A percentile compares a stretch with the other conserved stretches of the same genome.
These are phyloP conservation scores for Crithidia brevicula DNA, from an alignment of 208 protist species.

Conservation along the genomic window DNA sequence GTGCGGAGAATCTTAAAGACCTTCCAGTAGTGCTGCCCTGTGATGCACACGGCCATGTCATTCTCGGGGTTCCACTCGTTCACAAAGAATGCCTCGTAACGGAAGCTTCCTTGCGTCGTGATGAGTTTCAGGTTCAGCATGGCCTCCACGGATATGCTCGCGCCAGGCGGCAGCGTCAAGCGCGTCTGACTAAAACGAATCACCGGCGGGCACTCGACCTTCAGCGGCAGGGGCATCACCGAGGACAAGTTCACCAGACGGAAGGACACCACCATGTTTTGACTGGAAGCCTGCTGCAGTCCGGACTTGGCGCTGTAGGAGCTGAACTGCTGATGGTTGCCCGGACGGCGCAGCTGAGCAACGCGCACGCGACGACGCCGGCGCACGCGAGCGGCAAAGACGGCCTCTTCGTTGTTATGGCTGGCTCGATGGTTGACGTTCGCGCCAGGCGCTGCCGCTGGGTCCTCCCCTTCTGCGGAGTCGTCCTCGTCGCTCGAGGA, in stretches of 20 bases:
- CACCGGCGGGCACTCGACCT: slow-evolving; percentile 76
- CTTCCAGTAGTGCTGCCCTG: slow-evolving; percentile 86
- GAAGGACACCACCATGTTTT: slow-evolving; percentile 33
- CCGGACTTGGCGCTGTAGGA: slow-evolving; percentile 13
- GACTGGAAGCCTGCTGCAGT: slow-evolving; percentile 10
- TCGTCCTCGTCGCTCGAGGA: slow-evolving; percentile 16
- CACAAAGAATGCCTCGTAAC: slow-evolving; percentile 79
- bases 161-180: slow-evolving; percentile 59
- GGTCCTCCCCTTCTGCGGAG: slow-evolving; percentile 12
- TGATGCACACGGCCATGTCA: slow-evolving; percentile 81
- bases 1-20: slow-evolving; percentile 67
- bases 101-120: slow-evolving; percentile 75
- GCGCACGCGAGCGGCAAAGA: slow-evolving; percentile 19
- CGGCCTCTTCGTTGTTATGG: slow-evolving; percentile 18
- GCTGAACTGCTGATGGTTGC: slow-evolving; percentile 29
- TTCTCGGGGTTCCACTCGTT: slow-evolving; percentile 90
- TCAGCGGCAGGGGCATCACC: slow-evolving; percentile 70
- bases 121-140: slow-evolving; percentile 65
- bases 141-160: slow-evolving; percentile 57
- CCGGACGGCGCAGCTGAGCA: slow-evolving; percentile 20
- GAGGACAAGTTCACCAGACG: slow-evolving; percentile 68
- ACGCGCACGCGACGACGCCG: slow-evolving; percentile 20
- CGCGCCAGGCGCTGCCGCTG: background rate
- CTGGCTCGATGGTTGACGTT: background rate
- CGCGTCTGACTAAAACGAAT: slow-evolving; percentile 68